Evolutionary conservation across 1,284 basidiomycete genomes (phyloP).

Genomic region (Exsudoporus floridanus): DNA sequence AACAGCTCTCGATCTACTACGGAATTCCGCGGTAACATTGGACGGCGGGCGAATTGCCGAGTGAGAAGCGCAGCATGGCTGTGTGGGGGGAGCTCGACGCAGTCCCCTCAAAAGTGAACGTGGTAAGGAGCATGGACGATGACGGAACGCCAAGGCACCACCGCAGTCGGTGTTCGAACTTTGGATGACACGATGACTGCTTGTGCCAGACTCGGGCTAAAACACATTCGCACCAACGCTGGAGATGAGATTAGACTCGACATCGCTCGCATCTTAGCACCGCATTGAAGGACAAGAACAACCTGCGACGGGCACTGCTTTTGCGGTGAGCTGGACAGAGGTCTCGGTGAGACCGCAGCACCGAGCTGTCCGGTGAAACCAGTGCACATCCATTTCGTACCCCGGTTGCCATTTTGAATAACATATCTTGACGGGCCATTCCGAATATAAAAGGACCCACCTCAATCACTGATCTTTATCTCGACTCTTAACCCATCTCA

Average conservation of each 20-base stretch:
- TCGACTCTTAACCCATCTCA: neutral
- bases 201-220: neutral
- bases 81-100: constrained; percentile 1
- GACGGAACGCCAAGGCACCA: too few species aligned
- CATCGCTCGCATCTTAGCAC: neutral
- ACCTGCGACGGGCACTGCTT: neutral
- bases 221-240: neutral
- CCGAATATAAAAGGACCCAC: constrained; percentile 18
- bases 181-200: too few species aligned
- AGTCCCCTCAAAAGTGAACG: too few species aligned
- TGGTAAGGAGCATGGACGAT: too few species aligned
- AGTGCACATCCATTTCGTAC: neutral
- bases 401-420: neutral
- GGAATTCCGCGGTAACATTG: constrained; percentile 4
- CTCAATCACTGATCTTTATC: constrained; percentile 17
- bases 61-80: constrained; percentile 11
- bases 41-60: neutral
- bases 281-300: neutral
- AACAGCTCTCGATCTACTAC: too few species aligned
- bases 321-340: neutral
- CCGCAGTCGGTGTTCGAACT: too few species aligned
- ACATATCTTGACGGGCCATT: neutral
- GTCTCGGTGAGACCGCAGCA: neutral
- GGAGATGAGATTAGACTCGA: neutral
- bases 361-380: constrained; percentile 5